Evolutionary conservation across 2,329 filamentous ascomycete species (phyloP), one percentile per base, ranked within the genome.

Genomic region (Pseudohalonectria lignicola): DNA sequence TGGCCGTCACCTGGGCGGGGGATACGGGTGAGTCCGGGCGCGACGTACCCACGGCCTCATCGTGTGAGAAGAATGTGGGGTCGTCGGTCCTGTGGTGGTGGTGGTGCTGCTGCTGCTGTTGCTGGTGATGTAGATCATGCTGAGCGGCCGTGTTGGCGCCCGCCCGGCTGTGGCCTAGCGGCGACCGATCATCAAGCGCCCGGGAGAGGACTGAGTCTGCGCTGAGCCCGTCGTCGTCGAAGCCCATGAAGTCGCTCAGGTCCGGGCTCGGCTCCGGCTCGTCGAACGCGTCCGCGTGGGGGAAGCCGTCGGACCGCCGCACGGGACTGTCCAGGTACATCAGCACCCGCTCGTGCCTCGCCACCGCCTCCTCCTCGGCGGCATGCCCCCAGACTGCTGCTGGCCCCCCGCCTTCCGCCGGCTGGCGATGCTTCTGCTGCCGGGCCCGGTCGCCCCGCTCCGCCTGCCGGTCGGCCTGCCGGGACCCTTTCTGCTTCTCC

Each of bases 241-340:
- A 49, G 13, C 45, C 45, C 34, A 52, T 41, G 23, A 50, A 51
- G 23, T 51, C 51, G 41, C 49, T 49, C 11, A 53, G 34, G 21
- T 53, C 51, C 2, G 51, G 45, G 31, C 46, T 54, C 3, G 44
- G 45, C 34, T 51, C 51, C 16, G 43, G 41, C n/a, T 39, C 41
- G 15, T 49, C 43, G 11, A 42, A 23, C 8, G 36, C 36, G 25
- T 39, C 34, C n/a, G 31, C 35, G 23, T 37, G 23, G 2, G 26
- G 7, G 31, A 12, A 26, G 23, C n/a, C n/a, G n/a, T 13, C 12
- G 31, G 34, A 25, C 31, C 15, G 43, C 8, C 8, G 42, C 21
- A 33, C 36, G 20, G 41, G 41, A 20, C 40, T 44, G 33, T 52
- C 47, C 28, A 52, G 41, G 38, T 45, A 49, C 28, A 49, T 20